phyloP scores from a whole-genome alignment of 352 stramenopile species.

The Phytopythium helicoides region DNA sequence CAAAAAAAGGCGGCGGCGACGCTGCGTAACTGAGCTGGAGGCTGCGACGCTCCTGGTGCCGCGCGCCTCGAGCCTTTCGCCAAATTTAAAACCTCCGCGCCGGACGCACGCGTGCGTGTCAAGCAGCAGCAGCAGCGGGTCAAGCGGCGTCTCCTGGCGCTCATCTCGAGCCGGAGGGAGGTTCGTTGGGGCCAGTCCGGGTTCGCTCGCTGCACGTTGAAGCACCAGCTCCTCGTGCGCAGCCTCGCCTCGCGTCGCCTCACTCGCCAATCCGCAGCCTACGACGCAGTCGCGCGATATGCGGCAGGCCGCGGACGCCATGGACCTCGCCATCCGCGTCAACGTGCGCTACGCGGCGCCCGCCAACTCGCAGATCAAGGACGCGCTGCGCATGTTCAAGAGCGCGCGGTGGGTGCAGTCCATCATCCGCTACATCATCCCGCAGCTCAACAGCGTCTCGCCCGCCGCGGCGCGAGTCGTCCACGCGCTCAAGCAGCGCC shows the following conservation, averaged over 20 bases:
- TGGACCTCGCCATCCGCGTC: slow-evolving; percentile 87
- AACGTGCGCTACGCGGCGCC: slow-evolving; percentile 87
- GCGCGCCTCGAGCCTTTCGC: not conserved
- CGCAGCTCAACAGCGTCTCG: slow-evolving; percentile 83
- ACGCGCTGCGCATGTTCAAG: slow-evolving; percentile 86
- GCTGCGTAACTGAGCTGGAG: not conserved
- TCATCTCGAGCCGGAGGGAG: not conserved
- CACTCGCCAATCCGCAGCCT: slow-evolving; percentile 5
- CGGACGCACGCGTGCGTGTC: not conserved
- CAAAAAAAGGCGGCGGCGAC: slow-evolving; percentile 1
- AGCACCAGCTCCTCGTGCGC: too few species aligned
- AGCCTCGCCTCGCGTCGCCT: not conserved
- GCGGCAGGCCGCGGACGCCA: slow-evolving; percentile 10
- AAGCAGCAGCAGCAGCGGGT: not conserved
- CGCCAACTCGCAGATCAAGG: slow-evolving; percentile 86
- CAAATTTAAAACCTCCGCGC: slow-evolving; percentile 7
- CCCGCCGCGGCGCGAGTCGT: slow-evolving; percentile 61
- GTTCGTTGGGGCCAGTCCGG: slow-evolving; percentile 7
- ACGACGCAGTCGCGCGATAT: not conserved
- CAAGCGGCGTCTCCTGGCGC: too few species aligned
- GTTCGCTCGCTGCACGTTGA: not conserved
- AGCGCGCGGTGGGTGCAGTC: slow-evolving; percentile 86
- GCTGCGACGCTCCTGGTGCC: not conserved
- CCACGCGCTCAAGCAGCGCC: slow-evolving; percentile 51
- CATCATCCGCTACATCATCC: slow-evolving; percentile 90